phyloP scores from a whole-genome alignment of 2,329 filamentous ascomycete genomes.

The Sporothrix luriei region DNA sequence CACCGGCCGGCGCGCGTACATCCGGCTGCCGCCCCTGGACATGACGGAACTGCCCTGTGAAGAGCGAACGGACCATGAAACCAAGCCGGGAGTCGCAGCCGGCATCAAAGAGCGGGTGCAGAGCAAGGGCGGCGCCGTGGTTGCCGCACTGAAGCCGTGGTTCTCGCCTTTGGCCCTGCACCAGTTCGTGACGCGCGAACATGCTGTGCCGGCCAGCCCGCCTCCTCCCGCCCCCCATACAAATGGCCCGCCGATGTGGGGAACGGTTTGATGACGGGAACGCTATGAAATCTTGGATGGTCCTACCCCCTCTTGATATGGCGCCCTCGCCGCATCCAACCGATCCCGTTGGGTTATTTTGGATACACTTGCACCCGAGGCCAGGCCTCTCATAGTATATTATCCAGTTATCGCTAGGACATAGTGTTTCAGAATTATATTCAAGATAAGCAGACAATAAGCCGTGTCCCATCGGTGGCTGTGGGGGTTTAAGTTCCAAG shows the following conservation, averaged over 20 bases:
- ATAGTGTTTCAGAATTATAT: not conserved
- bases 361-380: not conserved
- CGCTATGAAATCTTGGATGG: not conserved
- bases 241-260: not conserved
- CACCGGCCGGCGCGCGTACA: conserved; percentile 42
- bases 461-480: not conserved
- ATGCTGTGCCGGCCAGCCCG: not conserved
- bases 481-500: not conserved
- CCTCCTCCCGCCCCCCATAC: not conserved
- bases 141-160: not conserved
- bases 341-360: not conserved
- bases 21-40: conserved; percentile 34
- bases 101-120: conserved; percentile 6
- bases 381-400: not conserved
- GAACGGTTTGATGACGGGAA: not conserved
- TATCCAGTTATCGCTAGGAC: conserved; percentile 3
- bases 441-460: not conserved
- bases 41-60: not conserved
- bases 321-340: conserved; percentile 5
- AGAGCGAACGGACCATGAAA: not conserved
- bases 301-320: not conserved
- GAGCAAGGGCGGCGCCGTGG: not conserved
- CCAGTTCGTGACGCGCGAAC: not conserved
- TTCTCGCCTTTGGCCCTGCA: conserved; percentile 3
- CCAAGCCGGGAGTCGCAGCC: not conserved